Evolutionary conservation across 2,329 filamentous ascomycete genomes (phyloP).

Genomic region (Alternaria sp.): DNA sequence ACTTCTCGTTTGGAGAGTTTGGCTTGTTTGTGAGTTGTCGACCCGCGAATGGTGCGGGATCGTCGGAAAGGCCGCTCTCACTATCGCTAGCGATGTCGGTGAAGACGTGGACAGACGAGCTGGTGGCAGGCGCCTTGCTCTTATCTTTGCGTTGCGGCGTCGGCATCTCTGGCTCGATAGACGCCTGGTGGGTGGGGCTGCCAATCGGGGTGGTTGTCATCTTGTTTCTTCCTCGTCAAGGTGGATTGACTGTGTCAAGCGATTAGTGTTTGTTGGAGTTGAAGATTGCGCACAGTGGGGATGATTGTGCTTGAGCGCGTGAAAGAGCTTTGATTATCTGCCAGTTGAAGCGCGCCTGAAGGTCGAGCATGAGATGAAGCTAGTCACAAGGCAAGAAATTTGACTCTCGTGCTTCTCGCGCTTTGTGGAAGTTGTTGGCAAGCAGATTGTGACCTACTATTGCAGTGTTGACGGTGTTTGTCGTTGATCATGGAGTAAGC

Average conservation of each 20-base stretch:
- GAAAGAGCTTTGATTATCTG: neutral
- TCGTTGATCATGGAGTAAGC: neutral
- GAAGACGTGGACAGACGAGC: neutral
- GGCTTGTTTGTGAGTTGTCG: constrained; percentile 1
- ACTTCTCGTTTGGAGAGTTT: neutral
- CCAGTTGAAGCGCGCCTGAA: neutral
- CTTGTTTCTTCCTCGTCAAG: neutral
- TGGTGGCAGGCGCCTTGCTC: neutral
- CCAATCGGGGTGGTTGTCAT: neutral
- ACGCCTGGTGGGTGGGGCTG: neutral
- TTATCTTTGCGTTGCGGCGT: neutral
- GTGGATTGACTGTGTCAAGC: neutral
- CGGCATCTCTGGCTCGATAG: neutral
- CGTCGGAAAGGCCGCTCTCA: constrained; percentile 4
- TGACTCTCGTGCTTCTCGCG: neutral
- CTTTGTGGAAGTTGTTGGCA: neutral
- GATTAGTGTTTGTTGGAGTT: neutral
- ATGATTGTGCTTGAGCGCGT: neutral
- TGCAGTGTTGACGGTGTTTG: neutral
- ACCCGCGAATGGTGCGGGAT: neutral
- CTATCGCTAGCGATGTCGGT: neutral
- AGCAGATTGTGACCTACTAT: neutral
- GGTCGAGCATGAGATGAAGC: neutral
- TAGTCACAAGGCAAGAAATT: neutral
- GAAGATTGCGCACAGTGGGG: neutral